A percentile compares a stretch with the other conserved stretches of the same genome.
Evolutionary conservation across 371 early-diverging fungal genomes (phyloP).

Genomic region (Ordospora pajunii): DNA sequence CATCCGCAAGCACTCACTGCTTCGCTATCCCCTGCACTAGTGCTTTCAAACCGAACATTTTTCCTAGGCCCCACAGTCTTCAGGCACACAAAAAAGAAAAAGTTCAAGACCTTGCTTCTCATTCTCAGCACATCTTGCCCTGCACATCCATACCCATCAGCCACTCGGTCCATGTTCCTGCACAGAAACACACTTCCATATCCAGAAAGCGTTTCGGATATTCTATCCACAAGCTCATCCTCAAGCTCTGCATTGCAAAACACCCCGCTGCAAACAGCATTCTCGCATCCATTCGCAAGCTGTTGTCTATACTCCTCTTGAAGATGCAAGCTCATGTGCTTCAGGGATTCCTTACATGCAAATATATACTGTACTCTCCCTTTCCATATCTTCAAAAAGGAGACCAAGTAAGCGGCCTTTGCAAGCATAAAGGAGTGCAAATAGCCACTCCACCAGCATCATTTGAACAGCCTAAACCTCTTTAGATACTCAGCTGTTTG

Average conservation of each 20-base stretch:
- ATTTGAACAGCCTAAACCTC: constrained; percentile 31
- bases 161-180: not conserved
- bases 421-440: not conserved
- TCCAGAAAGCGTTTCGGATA: not conserved
- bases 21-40: no score
- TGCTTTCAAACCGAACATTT: not conserved
- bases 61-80: not conserved
- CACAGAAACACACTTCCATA: constrained; percentile 1
- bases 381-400: not conserved
- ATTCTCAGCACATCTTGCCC: not conserved
- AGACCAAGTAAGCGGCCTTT: not conserved
- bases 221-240: not conserved
- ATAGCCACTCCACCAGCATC: not conserved
- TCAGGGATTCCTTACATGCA: not conserved
- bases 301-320: not conserved
- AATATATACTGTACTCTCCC: not conserved
- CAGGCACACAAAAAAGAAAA: not conserved
- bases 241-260: not conserved
- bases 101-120: not conserved
- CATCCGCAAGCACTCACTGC: no score
- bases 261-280: not conserved
- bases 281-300: not conserved
- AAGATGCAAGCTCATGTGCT: not conserved
- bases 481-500: not conserved
- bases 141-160: not conserved